A percentile compares a stretch with the other conserved stretches of the same genome.
These are phyloP conservation scores for Berkeleyomyces rouxiae DNA, from an alignment of 2,329 filamentous ascomycete species.

Conservation along the genomic window DNA sequence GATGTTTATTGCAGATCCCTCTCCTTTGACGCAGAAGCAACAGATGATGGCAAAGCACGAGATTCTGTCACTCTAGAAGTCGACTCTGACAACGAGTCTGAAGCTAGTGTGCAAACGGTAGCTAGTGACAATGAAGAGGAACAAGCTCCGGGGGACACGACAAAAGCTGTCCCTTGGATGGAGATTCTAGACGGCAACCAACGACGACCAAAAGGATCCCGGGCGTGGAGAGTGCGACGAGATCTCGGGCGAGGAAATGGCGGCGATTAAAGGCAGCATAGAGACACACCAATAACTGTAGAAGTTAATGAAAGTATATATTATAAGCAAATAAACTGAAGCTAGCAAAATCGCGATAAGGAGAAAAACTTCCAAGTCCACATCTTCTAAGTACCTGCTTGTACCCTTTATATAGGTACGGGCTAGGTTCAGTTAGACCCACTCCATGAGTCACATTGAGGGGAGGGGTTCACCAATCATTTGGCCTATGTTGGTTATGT, in stretches of 20 bases:
- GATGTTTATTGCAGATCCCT: slow-evolving; percentile 31
- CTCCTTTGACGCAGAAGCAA: slow-evolving; percentile 1
- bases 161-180: slow-evolving; percentile 37
- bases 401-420: too few species aligned
- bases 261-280: slow-evolving; percentile 3
- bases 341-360: too few species aligned
- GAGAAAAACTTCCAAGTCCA: not conserved
- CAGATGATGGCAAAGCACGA: slow-evolving; percentile 14
- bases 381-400: not conserved
- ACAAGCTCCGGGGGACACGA: slow-evolving; percentile 11
- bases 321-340: too few species aligned
- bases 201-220: slow-evolving; percentile 39
- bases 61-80: slow-evolving; percentile 16
- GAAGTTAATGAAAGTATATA: too few species aligned
- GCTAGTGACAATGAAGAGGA: slow-evolving; percentile 15
- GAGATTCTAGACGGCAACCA: slow-evolving; percentile 38
- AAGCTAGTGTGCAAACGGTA: slow-evolving; percentile 22
- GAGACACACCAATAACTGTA: not conserved
- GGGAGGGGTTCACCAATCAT: too few species aligned
- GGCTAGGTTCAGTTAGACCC: too few species aligned
- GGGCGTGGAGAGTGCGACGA: slow-evolving; percentile 46
- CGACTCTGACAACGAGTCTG: slow-evolving; percentile 18
- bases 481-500: too few species aligned
- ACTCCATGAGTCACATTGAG: too few species aligned
- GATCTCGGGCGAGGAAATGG: slow-evolving; percentile 34